These are phyloP conservation scores for Didymella keratinophila DNA, from an alignment of 2,329 filamentous ascomycete genomes.

Conservation along the genomic window DNA sequence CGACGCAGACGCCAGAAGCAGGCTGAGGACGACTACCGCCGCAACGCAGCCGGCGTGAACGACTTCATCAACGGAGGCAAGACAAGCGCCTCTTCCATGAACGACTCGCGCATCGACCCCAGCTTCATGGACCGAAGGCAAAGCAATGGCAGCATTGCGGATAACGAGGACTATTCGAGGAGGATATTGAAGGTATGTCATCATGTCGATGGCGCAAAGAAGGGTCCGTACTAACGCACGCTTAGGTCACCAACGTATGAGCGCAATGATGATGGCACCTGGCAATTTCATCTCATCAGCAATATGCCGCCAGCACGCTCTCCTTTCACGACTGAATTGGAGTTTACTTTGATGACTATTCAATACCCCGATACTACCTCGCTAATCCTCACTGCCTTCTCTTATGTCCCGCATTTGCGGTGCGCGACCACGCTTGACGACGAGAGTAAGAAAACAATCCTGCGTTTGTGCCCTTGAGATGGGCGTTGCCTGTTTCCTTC, in stretches of 20 bases:
- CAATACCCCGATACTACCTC: slow-evolving; percentile 29
- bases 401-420: slow-evolving; percentile 30
- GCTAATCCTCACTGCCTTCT: slow-evolving; percentile 27
- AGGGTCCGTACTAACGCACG: slow-evolving; percentile 24
- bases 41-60: slow-evolving; percentile 80
- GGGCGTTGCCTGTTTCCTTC: slow-evolving; percentile 22
- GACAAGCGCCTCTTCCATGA: slow-evolving; percentile 73
- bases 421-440: slow-evolving; percentile 41
- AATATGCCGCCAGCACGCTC: slow-evolving; percentile 17
- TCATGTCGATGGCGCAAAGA: not conserved
- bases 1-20: slow-evolving; percentile 78
- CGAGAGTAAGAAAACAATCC: slow-evolving; percentile 34
- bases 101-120: slow-evolving; percentile 85
- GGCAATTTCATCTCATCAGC: slow-evolving; percentile 17
- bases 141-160: slow-evolving; percentile 95
- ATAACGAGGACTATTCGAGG: slow-evolving; percentile 96
- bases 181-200: slow-evolving; percentile 84
- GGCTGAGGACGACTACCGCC: slow-evolving; percentile 83
- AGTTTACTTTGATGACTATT: slow-evolving; percentile 23
- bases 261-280: slow-evolving; percentile 24
- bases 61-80: slow-evolving; percentile 71
- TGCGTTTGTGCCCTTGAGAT: slow-evolving; percentile 28
- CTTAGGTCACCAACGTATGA: slow-evolving; percentile 50
- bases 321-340: slow-evolving; percentile 24
- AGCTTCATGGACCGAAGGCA: slow-evolving; percentile 81